Conservation (phyloP, 1,284 basidiomycete species). For the Filobasidium uniguttulatum region DNA sequence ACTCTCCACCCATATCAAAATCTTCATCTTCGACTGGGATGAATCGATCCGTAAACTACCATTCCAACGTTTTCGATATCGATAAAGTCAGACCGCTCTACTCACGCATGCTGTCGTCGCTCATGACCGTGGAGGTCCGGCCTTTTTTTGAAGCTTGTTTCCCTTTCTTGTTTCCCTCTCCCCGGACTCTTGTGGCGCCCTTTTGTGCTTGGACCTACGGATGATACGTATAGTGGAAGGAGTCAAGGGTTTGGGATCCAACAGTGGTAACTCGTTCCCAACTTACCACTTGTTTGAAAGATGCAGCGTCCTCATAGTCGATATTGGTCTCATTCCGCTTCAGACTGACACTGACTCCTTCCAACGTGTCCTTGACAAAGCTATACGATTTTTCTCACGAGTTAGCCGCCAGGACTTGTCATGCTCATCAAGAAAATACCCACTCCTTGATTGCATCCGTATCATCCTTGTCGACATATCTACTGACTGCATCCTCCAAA, state of each 20-base stretch:
- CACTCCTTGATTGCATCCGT: conserved; percentile 75
- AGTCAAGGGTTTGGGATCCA: conserved; percentile 5
- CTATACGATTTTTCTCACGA: conserved; percentile 37
- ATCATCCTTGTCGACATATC: conserved; percentile 91
- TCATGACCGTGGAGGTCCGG: conserved; percentile 36
- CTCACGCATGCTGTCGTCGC: conserved; percentile 65
- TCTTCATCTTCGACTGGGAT: background rate
- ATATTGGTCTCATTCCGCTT: conserved; percentile 11
- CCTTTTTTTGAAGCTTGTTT: conserved; percentile 38
- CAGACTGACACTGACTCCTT: conserved; percentile 40
- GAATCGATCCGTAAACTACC: no score
- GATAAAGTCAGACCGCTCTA: background rate
- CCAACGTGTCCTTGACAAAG: conserved; percentile 54
- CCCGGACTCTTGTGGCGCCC: conserved; percentile 38
- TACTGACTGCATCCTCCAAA: conserved; percentile 80
- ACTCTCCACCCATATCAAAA: no score
- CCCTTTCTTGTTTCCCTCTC: conserved; percentile 40
- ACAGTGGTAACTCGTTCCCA: no score
- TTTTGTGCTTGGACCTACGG: conserved; percentile 40
- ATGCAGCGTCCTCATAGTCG: conserved; percentile 6
- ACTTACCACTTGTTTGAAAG: background rate
- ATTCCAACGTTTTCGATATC: no score
- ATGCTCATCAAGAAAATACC: conserved; percentile 27
- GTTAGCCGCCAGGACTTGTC: background rate
- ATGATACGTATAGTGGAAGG: background rate